Evolutionary conservation across 1,139 yeast genomes (phyloP), one percentile per base, ranked within the genome.

Genomic region (Yamadazyma atlantica): DNA sequence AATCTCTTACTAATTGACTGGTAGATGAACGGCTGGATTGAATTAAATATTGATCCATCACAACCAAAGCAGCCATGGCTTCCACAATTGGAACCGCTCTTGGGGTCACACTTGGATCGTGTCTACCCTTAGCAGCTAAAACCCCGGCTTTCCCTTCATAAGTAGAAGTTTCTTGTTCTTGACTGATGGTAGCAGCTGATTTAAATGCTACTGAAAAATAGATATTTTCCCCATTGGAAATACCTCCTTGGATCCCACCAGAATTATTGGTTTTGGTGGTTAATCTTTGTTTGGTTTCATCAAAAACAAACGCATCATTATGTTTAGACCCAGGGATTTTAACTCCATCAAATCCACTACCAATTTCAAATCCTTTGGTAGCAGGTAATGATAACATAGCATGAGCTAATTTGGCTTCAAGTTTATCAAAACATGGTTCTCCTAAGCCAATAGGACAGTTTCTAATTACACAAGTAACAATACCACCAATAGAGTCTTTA

Each of bases 201-300:
- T 92, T 92, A 79, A 92, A 92, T 2, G 97, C 97, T 33, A 92
- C 94, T 14, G 88, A 83, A 64, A 94, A 92, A 69, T 84, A 92
- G 55, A 92, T 86, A 66, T 85, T 77, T 65, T 92, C 98, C 50
- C 98, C 98, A 61, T 92, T 92, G 40, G 96, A 73, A 55, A 92
- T 92, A 56, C 98, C 98, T 55, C 98, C 98, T 69, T 92, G 98
- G 44, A 90, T 79, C 64, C 98, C 98, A 53, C 98, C 98, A 24
- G 96, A 86, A 66, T 85, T 83, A 69, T 94, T 92, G 24, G 97
- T 90, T 51, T 63, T 73, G 24, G 98, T 92, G 62, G 89, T 83
- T 60, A 92, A 74, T 53, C 75, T 74, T 21, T 80, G 70, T 14
- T 71, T 59, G 17, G 64, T 64, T 44, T 71, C 78, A 50, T 79